Base-by-base conservation (phyloP, 768 basidiomycete species). In the Rhizopogon vinicolor region DNA sequence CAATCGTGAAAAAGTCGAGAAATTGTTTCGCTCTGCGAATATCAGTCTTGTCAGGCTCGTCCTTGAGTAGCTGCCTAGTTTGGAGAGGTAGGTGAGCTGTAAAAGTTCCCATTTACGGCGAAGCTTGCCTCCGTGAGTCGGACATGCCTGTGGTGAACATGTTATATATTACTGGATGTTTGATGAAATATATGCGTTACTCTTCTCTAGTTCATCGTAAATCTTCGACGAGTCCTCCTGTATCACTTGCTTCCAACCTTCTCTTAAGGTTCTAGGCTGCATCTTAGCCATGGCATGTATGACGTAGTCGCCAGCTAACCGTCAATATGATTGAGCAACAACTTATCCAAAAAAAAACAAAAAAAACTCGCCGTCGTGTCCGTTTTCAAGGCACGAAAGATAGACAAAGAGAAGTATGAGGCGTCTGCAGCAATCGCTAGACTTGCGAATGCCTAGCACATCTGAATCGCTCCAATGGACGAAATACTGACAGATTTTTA, bases 391-490 rank as follows among this genome's bases (percentile, higher is more conserved):
- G 46, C 53, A 61, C 22, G 61, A 66, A 29, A 60, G 19, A 50
- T 57, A 54, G 8, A 62, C 61, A 33, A 68, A 68, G 29, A 69
- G 68, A 48, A 62, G 44, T 1, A 68, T 58, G 50, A 69, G 53
- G n/a, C 54, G 57, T 52, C 62, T 68, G 46, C 70, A 68, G 51
- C 66, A 72, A 44, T 70, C 68, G 22, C 31, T 54, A 16, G 69
- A 70, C 45, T 52, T 55, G 51, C 44, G 70, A 44, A 70, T 62
- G 44, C 68, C 66, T 41, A 60, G 62, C 6, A 51, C 46, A 39
- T 70, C 55, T 16, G 25, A 41, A n/a, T 59, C 51, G 42, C 66
- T 63, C 59, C 64, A 70, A 40, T 61, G 60, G 31, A 54, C 57
- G 33, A 68, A 55, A 25, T 60, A 44, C 41, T 12, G 52, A 51